Conservation (phyloP, 768 basidiomycete genomes). For the Amanita molliuscula region DNA sequence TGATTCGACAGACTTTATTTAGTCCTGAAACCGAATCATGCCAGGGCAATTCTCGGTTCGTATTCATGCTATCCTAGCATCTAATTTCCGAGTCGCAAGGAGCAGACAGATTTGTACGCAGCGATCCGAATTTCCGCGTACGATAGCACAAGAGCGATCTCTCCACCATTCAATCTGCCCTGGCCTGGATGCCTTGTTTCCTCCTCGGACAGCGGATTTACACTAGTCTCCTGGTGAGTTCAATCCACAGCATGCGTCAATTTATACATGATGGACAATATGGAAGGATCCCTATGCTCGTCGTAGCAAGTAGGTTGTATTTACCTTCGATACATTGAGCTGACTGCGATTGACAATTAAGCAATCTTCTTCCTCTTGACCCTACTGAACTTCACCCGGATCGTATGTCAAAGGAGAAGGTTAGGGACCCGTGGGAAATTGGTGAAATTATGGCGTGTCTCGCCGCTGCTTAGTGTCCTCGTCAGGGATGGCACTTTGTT, state of each 20-base stretch:
- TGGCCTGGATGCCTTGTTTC: slow-evolving; percentile 1
- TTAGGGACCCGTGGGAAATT: neutral
- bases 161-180: neutral
- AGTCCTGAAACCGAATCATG: neutral
- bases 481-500: slow-evolving; percentile 2
- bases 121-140: neutral
- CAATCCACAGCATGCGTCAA: too few relatives aligned
- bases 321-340: neutral
- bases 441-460: neutral
- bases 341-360: neutral
- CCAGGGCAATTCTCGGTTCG: slow-evolving; percentile 1
- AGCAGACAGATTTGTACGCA: neutral
- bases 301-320: neutral
- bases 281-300: neutral
- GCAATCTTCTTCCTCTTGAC: slow-evolving; percentile 2
- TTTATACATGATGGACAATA: neutral
- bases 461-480: neutral
- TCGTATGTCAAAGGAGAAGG: neutral
- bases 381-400: neutral
- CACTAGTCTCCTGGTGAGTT: neutral
- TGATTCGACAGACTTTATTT: neutral
- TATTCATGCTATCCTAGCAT: neutral
- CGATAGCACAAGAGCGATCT: neutral
- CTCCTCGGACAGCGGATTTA: neutral
- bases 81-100: neutral